Conservation (phyloP, 768 basidiomycete species). For the Serendipita vermifera region DNA sequence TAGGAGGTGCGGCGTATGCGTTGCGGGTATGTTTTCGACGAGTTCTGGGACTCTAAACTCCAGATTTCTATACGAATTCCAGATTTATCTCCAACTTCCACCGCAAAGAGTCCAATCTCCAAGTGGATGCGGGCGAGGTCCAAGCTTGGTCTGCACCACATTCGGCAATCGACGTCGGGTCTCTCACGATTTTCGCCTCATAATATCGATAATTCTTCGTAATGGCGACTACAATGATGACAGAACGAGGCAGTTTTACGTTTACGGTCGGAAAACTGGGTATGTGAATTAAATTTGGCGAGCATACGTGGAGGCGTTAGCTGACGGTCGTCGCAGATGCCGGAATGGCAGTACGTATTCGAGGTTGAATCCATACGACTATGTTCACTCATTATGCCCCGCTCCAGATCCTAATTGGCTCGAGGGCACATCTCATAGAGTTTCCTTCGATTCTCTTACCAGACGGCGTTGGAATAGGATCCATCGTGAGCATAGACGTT, state of each 20-base stretch:
- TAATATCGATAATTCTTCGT: no score
- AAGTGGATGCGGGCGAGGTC: no score
- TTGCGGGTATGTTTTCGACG: no score
- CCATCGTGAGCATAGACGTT: constrained; percentile 94
- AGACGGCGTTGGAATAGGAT: constrained; percentile 82
- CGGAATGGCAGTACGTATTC: constrained; percentile 68
- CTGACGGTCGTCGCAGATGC: constrained; percentile 42
- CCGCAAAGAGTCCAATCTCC: no score
- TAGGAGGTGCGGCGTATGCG: no score
- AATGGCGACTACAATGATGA: background rate
- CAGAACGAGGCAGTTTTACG: constrained; percentile 36
- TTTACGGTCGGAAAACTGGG: constrained; percentile 96
- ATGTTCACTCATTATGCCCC: background rate
- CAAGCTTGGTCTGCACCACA: no score
- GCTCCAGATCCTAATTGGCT: constrained; percentile 74
- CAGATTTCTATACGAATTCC: no score
- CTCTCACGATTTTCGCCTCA: no score
- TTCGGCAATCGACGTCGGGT: no score
- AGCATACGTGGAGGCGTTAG: background rate
- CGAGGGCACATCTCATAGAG: constrained; percentile 91
- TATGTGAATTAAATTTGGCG: constrained; percentile 27
- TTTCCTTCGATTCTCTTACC: constrained; percentile 93
- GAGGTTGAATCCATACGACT: constrained; percentile 15
- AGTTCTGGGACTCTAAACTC: no score
- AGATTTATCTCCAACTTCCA: no score